Conservation (phyloP, 1,284 basidiomycete species). For the Tilletia caries region DNA sequence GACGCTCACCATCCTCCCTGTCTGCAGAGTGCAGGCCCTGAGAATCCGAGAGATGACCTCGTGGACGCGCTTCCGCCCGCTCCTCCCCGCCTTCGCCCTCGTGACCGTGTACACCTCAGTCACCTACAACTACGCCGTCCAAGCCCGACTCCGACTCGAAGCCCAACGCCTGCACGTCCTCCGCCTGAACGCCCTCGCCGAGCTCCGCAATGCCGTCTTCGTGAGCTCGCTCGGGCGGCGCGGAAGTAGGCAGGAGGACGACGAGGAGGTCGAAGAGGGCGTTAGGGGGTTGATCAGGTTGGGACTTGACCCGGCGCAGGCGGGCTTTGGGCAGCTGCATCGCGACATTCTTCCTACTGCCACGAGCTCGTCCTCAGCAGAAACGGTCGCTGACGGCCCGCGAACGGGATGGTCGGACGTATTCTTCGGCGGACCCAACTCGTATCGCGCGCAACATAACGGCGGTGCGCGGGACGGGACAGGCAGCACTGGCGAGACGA, state of each 20-base stretch:
- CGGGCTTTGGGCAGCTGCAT: not conserved
- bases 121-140: conserved; percentile 8
- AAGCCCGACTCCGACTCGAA: not conserved
- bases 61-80: not conserved
- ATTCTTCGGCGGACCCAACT: conserved; percentile 9
- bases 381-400: not conserved
- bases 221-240: not conserved
- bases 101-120: conserved; percentile 7
- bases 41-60: not conserved
- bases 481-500: too few species aligned
- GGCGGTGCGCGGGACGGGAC: not conserved
- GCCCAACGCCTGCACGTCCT: not conserved
- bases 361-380: not conserved
- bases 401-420: conserved; percentile 11
- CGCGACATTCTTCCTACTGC: too few species aligned
- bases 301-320: not conserved
- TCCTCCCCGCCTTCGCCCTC: not conserved
- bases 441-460: not conserved
- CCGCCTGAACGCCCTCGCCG: not conserved
- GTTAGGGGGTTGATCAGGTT: not conserved
- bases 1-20: not conserved
- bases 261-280: not conserved
- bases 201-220: not conserved
- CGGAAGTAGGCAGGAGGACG: not conserved
- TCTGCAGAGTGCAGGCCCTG: too few species aligned